A percentile compares a stretch with the other conserved stretches of the same genome.
These are phyloP conservation scores for Solanum virginianum DNA, from an alignment of 257 asterid species.

Conservation along the genomic window DNA sequence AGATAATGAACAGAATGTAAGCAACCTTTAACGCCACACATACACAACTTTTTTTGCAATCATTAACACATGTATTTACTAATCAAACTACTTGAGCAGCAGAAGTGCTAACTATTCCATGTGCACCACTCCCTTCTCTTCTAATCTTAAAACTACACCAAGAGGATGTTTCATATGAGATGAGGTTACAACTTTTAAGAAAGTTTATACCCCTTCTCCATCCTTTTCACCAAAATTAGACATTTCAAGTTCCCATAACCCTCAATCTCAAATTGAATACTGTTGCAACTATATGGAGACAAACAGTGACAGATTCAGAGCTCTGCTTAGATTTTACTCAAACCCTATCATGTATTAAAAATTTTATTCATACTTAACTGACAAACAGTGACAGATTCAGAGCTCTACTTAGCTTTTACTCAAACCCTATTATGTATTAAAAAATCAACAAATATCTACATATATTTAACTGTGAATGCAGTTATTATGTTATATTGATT, in stretches of 20 bases:
- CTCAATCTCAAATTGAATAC: background rate
- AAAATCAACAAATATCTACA: background rate
- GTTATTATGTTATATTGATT: background rate
- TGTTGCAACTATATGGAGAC: background rate
- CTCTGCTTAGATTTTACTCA: background rate
- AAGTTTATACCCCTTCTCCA: background rate
- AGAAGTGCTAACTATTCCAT: background rate
- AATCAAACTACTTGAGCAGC: background rate
- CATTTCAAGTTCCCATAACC: background rate
- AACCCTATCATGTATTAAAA: background rate
- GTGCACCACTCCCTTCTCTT: background rate
- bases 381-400: background rate
- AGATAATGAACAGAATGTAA: background rate
- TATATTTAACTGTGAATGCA: background rate
- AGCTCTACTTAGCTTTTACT: background rate
- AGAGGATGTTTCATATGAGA: background rate
- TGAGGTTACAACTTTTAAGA: background rate
- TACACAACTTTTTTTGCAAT: background rate
- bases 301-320: background rate
- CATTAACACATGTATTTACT: background rate
- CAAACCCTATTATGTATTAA: background rate
- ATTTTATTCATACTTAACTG: too few species aligned
- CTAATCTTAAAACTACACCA: background rate
- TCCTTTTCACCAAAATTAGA: background rate
- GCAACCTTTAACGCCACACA: background rate